Conservation (phyloP, 768 basidiomycete genomes). For the Suillus decipiens region DNA sequence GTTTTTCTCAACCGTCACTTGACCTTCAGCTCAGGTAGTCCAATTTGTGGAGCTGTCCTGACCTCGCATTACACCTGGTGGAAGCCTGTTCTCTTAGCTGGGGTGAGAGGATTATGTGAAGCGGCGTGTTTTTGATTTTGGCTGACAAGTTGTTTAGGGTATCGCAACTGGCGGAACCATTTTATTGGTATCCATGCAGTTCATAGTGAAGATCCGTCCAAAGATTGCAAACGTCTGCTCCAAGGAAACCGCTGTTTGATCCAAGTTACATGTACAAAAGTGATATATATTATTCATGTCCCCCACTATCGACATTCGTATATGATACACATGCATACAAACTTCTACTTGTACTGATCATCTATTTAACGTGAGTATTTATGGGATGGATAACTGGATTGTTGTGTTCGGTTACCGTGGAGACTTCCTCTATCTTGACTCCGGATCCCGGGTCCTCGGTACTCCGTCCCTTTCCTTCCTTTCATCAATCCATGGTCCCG, state of each 20-base stretch:
- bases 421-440: neutral
- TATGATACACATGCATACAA: constrained; percentile 1
- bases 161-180: neutral
- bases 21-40: constrained; percentile 42
- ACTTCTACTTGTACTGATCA: neutral
- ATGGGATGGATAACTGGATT: constrained; percentile 6
- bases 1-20: constrained; percentile 17
- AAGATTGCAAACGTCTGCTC: neutral
- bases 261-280: neutral
- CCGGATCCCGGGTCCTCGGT: neutral
- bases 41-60: constrained; percentile 58
- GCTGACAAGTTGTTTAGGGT: neutral
- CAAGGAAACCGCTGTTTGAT: neutral
- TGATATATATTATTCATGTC: neutral
- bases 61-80: constrained; percentile 55
- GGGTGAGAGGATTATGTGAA: constrained; percentile 25
- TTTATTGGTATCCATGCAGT: neutral
- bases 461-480: constrained; percentile 31
- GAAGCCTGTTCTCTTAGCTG: constrained; percentile 55
- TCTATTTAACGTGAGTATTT: constrained; percentile 1
- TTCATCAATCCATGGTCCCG: constrained; percentile 73
- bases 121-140: neutral
- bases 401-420: neutral
- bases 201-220: neutral
- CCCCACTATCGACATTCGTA: neutral